Evolutionary conservation across 2,329 filamentous ascomycete species (phyloP), one percentile per base, ranked within the genome.

Genomic region (Ramichloridium luteum): DNA sequence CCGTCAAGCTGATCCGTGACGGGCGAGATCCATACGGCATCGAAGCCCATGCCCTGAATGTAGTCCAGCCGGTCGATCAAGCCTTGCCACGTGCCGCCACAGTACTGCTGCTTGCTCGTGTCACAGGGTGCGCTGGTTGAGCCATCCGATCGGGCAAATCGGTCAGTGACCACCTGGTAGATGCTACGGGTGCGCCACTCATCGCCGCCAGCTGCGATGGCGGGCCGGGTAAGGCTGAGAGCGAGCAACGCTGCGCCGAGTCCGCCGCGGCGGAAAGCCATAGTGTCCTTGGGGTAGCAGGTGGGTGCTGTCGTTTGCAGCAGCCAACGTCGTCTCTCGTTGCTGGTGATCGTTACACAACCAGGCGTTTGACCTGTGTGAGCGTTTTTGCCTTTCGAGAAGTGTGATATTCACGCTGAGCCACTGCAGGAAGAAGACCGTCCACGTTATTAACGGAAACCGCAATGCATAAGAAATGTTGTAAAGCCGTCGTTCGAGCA

Each of bases 41-140:
- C 46, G 36, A 49, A 50, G 18, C 44, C 47, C 68, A 47, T 44
- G 27, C 63, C 63, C 45, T 71, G 61, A 48, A 77, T 76, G 48
- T 77, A 77, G 50, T 76, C 72, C 25, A 77, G 62, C 39, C 70
- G 63, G 37, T 68, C 62, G 41, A 67, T 61, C 16, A 78, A 60
- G 5, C 74, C 74, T 31, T 59, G 53, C 47, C 68, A 79, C 1
- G 68, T 72, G 11, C 74, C 74, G 25, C 72, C 72, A 41, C 74
- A 78, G 51, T 75, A 77, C 15, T 50, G 34, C 2, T 48, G 35
- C n/a, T 46, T 37, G 3, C 29, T 38, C 6, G 53, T 53, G 31
- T 57, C 48, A 36, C 59, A 62, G 8, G 47, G 30, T 5, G 57
- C 54, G 3, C 52, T 57, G 3, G 56, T 59, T 29, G 54, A 58